Evolutionary conservation across 495 filamentous ascomycete species (phyloP), one percentile per base, ranked within the genome.

Genomic region (Neurospora sp.): DNA sequence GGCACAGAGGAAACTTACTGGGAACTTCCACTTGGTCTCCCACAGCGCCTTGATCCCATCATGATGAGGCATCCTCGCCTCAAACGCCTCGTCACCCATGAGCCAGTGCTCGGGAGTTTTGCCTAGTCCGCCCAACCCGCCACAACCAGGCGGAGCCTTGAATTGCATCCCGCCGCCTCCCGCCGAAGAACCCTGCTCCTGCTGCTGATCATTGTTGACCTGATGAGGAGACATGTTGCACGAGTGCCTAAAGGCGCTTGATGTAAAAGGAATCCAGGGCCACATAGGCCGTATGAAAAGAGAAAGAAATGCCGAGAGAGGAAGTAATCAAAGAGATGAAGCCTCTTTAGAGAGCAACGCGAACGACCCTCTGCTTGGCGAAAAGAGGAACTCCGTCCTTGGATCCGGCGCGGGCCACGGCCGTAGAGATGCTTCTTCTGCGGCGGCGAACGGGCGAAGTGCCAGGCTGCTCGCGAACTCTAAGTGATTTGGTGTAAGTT

Each of bases 21-120:
- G 89, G 72, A 88, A 85, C 81, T 90, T 89, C 92, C 91, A 95
- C 80, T 93, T 93, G 4, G 89, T 90, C 81, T 93, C 91, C 92
- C 92, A 95, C 53, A 95, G 82, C 41, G 88, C 87, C 79, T 89
- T 84, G 77, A 92, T 90, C 27, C 88, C 89, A n/a, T 89, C 85
- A 75, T 94, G 90, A 79, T 94, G 92, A 20, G 81, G 79, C 84
- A 86, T 85, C 9, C 79, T 75, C 10, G 75, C 75, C 72, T 84
- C 78, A 72, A 87, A 82, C 69, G 82, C 83, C 72, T 84, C 78
- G 68, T 42, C 48, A 45, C 81, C 81, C 80, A 83, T 83, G 68
- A 79, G 75, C 81, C 81, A 83, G 18, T 77, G 70, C 68, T 72
- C 27, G 38, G 48, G n/a, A 22, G 48, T 68, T 18, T 39, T 69